These are phyloP conservation scores for Gnetum montanum DNA, from an alignment of 75 land plant species.

Conservation along the genomic window DNA sequence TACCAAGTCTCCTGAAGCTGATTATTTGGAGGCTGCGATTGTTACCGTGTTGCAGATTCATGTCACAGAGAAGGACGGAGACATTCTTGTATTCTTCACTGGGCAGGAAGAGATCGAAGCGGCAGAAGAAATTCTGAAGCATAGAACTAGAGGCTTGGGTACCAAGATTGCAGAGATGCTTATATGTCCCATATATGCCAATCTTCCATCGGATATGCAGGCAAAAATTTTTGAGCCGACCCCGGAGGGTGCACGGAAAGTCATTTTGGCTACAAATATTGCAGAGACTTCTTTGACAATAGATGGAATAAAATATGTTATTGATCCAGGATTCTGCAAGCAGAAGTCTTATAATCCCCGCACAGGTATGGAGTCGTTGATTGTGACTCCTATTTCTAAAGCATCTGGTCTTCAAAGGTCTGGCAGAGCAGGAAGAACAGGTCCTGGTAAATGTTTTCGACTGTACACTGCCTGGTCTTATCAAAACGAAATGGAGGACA, in stretches of 20 bases:
- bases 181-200: constrained; percentile 97
- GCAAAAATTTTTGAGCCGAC: constrained; percentile 95
- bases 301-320: constrained; percentile 92
- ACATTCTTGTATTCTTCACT: constrained; percentile 88
- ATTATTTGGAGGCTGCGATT: constrained; percentile 92
- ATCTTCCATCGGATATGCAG: constrained; percentile 89
- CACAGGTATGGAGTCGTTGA: constrained; percentile 93
- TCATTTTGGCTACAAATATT: constrained; percentile 90
- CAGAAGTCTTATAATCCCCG: constrained; percentile 91
- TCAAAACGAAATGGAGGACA: constrained; percentile 78
- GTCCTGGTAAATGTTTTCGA: constrained; percentile 91
- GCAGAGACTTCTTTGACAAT: constrained; percentile 98
- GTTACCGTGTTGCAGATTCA: constrained; percentile 93
- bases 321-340: constrained; percentile 96
- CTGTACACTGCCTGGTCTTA: constrained; percentile 75
- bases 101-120: constrained; percentile 98
- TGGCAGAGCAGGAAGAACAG: constrained; percentile 94
- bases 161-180: constrained; percentile 84
- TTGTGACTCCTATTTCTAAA: constrained; percentile 76
- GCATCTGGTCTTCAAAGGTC: constrained; percentile 93
- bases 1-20: constrained; percentile 98
- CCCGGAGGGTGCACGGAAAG: constrained; percentile 95
- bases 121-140: constrained; percentile 82
- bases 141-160: constrained; percentile 73
- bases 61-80: constrained; percentile 84